A percentile compares a stretch with the other conserved stretches of the same genome.
Evolutionary conservation across 805 yeast species (phyloP).

Genomic region (Candida sithepensis): DNA sequence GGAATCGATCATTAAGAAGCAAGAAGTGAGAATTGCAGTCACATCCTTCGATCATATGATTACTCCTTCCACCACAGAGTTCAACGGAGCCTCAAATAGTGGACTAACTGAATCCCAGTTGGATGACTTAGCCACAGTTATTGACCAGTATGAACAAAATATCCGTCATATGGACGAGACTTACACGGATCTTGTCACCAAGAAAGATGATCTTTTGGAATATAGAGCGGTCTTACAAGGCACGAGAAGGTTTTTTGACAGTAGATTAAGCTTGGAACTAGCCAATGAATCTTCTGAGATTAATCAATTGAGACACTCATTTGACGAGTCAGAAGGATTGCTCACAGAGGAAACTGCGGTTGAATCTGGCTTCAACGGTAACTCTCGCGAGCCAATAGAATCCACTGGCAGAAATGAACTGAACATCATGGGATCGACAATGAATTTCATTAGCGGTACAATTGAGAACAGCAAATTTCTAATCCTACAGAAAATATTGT

Average conservation of each 20-base stretch:
- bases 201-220: slow-evolving; percentile 62
- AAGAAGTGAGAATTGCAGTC: slow-evolving; percentile 34
- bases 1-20: slow-evolving; percentile 47
- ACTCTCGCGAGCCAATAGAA: slow-evolving; percentile 1
- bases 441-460: slow-evolving; percentile 71
- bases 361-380: slow-evolving; percentile 16
- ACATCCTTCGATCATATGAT: slow-evolving; percentile 26
- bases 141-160: slow-evolving; percentile 65
- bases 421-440: slow-evolving; percentile 33
- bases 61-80: slow-evolving; percentile 14
- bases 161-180: slow-evolving; percentile 69
- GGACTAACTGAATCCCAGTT: slow-evolving; percentile 51
- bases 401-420: slow-evolving; percentile 33
- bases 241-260: slow-evolving; percentile 34
- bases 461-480: slow-evolving; percentile 66
- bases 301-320: slow-evolving; percentile 24
- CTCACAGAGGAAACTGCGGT: slow-evolving; percentile 21
- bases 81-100: slow-evolving; percentile 4
- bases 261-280: slow-evolving; percentile 29
- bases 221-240: slow-evolving; percentile 53
- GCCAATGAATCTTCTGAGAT: slow-evolving; percentile 23
- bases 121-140: slow-evolving; percentile 62
- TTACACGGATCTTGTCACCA: slow-evolving; percentile 53
- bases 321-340: slow-evolving; percentile 25
- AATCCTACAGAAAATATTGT: slow-evolving; percentile 74